phyloP scores from a whole-genome alignment of 2,329 filamentous ascomycete genomes.

The Trichoderma sp. region DNA sequence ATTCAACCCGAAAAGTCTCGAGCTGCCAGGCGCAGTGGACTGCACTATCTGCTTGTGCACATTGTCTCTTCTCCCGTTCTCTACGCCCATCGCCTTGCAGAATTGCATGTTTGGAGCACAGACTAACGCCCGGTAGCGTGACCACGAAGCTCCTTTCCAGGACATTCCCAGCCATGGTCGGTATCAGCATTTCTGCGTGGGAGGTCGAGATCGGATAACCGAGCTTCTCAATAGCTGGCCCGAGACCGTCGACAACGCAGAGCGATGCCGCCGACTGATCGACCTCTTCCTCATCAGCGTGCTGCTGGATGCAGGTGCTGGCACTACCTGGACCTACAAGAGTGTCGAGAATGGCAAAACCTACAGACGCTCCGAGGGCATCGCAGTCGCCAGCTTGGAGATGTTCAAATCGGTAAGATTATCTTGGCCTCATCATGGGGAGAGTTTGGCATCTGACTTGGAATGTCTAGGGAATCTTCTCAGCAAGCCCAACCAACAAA shows the following conservation, averaged over 20 bases:
- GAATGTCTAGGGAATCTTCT: conserved; percentile 67
- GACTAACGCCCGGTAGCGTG: conserved; percentile 41
- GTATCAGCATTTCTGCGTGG: conserved; percentile 82
- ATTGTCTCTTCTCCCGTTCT: too few species aligned
- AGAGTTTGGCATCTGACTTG: background rate
- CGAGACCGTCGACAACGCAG: conserved; percentile 64
- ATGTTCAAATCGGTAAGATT: conserved; percentile 79
- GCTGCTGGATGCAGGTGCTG: conserved; percentile 82
- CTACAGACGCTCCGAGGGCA: conserved; percentile 82
- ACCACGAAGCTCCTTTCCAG: conserved; percentile 54
- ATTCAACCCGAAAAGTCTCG: background rate
- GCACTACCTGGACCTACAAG: conserved; percentile 88
- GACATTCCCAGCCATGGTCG: conserved; percentile 81
- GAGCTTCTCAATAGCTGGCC: conserved; percentile 69
- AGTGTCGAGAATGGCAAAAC: conserved; percentile 80
- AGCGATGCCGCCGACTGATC: conserved; percentile 70
- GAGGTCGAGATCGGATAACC: conserved; percentile 69
- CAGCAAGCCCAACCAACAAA: conserved; percentile 74
- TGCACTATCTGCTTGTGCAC: background rate
- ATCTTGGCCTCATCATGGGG: background rate
- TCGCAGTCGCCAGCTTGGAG: conserved; percentile 72
- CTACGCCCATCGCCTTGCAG: too few species aligned
- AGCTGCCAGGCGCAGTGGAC: background rate
- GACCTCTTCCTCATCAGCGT: conserved; percentile 79
- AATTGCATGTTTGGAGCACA: background rate